Conservation (phyloP, 108 stramenopile species). For the Bacterosira constricta region DNA sequence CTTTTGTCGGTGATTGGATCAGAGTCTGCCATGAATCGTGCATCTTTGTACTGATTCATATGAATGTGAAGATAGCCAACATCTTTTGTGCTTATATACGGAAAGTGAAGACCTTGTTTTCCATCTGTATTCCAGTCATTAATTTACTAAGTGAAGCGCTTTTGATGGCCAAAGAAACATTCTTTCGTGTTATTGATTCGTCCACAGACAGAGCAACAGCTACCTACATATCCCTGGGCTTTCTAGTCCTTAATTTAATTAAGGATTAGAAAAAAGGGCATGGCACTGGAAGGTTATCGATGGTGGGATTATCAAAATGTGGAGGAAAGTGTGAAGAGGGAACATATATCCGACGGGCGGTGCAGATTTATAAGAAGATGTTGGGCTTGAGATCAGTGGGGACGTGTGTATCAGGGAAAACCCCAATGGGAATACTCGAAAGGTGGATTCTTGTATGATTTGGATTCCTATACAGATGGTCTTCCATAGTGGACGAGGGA, state of each 20-base stretch:
- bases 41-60: constrained; percentile 1
- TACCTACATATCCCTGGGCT: too few species aligned
- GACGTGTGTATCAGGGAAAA: constrained; percentile 95
- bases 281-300: constrained; percentile 93
- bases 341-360: constrained; percentile 84
- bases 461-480: constrained; percentile 91
- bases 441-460: constrained; percentile 93
- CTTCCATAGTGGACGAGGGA: constrained; percentile 90
- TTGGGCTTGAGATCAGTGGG: constrained; percentile 86
- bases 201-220: too few species aligned
- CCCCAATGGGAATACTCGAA: constrained; percentile 79
- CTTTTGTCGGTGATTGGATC: constrained; percentile 22
- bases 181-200: too few species aligned
- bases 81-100: too few species aligned
- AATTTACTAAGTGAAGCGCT: too few species aligned
- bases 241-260: too few species aligned
- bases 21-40: constrained; percentile 19
- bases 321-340: constrained; percentile 75
- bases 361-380: constrained; percentile 80
- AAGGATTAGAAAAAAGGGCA: too few species aligned
- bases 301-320: constrained; percentile 94
- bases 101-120: too few species aligned
- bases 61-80: too few species aligned
- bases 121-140: too few species aligned
- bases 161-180: too few species aligned